phyloP scores from a whole-genome alignment of 2,329 filamentous ascomycete genomes.

The Beauveria sp. region DNA sequence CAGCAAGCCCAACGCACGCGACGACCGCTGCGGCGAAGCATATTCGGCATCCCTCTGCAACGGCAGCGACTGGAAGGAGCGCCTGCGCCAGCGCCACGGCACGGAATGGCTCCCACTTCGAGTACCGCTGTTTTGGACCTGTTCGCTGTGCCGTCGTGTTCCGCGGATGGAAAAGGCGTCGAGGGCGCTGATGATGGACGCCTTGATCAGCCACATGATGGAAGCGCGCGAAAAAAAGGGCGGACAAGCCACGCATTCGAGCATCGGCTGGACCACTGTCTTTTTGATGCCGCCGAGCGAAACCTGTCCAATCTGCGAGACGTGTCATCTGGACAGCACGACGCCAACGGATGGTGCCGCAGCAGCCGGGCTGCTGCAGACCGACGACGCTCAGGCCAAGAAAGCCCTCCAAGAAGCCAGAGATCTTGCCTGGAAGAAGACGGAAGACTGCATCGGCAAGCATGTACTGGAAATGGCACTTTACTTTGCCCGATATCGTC shows the following conservation, averaged over 20 bases:
- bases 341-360: too few relatives aligned
- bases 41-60: not conserved
- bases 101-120: not conserved
- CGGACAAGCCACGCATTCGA: not conserved
- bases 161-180: not conserved
- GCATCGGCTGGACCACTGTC: too few relatives aligned
- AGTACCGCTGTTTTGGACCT: not conserved
- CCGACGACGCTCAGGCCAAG: too few relatives aligned
- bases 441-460: not conserved
- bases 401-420: too few relatives aligned
- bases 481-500: not conserved
- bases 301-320: not conserved
- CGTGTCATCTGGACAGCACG: not conserved
- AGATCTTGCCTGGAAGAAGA: not conserved
- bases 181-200: not conserved
- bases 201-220: not conserved
- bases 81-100: not conserved
- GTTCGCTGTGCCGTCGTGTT: not conserved
- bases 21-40: not conserved
- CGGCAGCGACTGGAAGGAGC: not conserved
- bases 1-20: not conserved
- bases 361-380: too few relatives aligned
- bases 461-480: not conserved
- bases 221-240: not conserved
- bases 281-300: not conserved